A percentile compares a stretch with the other conserved stretches of the same genome.
Conservation (phyloP, 2,329 filamentous ascomycete genomes). For the Fusarium sarcochroum region DNA sequence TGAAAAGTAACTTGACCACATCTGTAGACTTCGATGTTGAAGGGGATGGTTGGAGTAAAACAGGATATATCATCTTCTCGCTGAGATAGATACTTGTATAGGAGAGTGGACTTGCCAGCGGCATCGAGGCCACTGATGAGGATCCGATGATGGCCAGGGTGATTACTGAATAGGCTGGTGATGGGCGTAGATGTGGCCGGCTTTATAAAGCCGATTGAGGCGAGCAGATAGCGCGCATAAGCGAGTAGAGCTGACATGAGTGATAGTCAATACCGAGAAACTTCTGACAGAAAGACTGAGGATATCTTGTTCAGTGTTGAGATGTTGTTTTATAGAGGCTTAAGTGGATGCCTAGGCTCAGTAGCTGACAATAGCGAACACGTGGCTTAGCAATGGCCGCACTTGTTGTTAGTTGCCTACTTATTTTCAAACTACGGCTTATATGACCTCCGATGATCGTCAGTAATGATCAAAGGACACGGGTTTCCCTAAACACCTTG, state of each 20-base stretch:
- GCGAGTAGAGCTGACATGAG: not conserved
- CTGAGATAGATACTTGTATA: not conserved
- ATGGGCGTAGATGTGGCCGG: not conserved
- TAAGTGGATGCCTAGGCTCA: too few relatives aligned
- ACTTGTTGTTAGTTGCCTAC: too few relatives aligned
- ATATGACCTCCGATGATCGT: too few relatives aligned
- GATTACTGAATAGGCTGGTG: conserved; percentile 2
- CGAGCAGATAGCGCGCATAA: not conserved
- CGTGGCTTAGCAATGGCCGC: too few relatives aligned
- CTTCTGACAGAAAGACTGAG: too few relatives aligned
- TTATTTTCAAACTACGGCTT: too few relatives aligned
- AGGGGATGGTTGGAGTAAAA: not conserved
- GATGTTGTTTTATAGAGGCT: too few relatives aligned
- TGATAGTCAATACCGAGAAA: too few relatives aligned
- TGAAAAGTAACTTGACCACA: conserved; percentile 5
- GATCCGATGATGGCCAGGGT: conserved; percentile 1
- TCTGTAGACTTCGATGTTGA: not conserved
- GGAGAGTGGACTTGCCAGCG: conserved; percentile 2
- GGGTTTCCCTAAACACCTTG: too few relatives aligned
- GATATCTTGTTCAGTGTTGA: too few relatives aligned
- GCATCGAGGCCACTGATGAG: conserved; percentile 1
- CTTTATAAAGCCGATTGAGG: not conserved
- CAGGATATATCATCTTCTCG: not conserved
- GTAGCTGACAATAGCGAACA: too few relatives aligned
- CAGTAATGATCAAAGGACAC: too few relatives aligned